A percentile compares a stretch with the other conserved stretches of the same genome.
These are phyloP conservation scores for Candida sojae DNA, from an alignment of 1,139 yeast species.

Conservation along the genomic window DNA sequence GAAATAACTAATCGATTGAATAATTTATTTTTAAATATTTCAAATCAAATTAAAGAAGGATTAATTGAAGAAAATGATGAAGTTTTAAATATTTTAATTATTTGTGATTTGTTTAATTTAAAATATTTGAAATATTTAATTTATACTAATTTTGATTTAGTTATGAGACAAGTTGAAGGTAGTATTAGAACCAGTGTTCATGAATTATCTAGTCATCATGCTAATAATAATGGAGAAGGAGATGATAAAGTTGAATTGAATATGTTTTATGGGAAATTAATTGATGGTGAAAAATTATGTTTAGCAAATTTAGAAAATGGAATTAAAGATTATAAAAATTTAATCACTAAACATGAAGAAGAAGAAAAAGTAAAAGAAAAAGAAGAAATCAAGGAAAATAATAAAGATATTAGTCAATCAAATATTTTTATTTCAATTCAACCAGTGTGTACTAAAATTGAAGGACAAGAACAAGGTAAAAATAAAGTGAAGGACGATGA, in stretches of 20 bases:
- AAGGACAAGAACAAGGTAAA: conserved; percentile 4
- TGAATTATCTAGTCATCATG: conserved; percentile 48
- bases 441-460: conserved; percentile 49
- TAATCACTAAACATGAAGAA: conserved; percentile 19
- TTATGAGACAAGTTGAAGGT: conserved; percentile 93
- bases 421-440: conserved; percentile 80
- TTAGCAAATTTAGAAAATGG: conserved; percentile 82
- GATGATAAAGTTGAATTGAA: conserved; percentile 50
- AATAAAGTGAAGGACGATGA: conserved; percentile 19
- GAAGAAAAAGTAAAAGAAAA: conserved; percentile 14
- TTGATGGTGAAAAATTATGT: conserved; percentile 89
- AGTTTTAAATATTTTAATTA: conserved; percentile 48
- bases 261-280: conserved; percentile 71
- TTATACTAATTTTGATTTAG: conserved; percentile 70
- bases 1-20: conserved; percentile 38
- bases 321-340: conserved; percentile 44
- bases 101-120: conserved; percentile 79
- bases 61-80: conserved; percentile 70
- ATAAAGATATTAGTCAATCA: conserved; percentile 46
- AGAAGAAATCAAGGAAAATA: conserved; percentile 19
- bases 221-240: not conserved
- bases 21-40: conserved; percentile 36
- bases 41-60: conserved; percentile 54
- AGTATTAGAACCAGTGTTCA: conserved; percentile 65
- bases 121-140: conserved; percentile 65